A percentile compares a stretch with the other conserved stretches of the same genome.
Evolutionary conservation across 2,329 filamentous ascomycete species (phyloP).

Genomic region (Tolypocladium ophioglossoides): DNA sequence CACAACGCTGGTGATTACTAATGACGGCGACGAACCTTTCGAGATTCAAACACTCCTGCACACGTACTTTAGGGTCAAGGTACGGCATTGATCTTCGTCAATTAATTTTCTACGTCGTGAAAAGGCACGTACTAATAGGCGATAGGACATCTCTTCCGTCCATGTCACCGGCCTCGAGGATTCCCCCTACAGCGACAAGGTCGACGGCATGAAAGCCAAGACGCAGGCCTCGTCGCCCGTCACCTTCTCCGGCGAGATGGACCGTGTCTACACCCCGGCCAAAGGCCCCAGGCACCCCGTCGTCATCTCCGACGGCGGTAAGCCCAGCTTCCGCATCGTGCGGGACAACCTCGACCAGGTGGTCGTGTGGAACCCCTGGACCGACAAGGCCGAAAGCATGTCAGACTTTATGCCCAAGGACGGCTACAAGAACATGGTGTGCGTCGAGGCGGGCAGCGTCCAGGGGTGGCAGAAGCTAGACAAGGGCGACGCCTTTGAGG

Average conservation of each 20-base stretch:
- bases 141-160: slow-evolving; percentile 69
- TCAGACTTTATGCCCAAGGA: slow-evolving; percentile 82
- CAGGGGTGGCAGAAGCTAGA: slow-evolving; percentile 76
- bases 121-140: neutral
- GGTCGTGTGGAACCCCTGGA: slow-evolving; percentile 97
- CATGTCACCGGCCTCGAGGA: slow-evolving; percentile 66
- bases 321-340: slow-evolving; percentile 59
- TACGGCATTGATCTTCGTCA: slow-evolving; percentile 34
- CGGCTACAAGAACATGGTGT: slow-evolving; percentile 88
- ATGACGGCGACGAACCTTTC: slow-evolving; percentile 72
- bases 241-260: slow-evolving; percentile 66
- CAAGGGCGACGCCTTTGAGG: slow-evolving; percentile 58
- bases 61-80: slow-evolving; percentile 75
- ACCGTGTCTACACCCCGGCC: slow-evolving; percentile 74
- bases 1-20: slow-evolving; percentile 78
- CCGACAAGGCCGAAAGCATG: slow-evolving; percentile 71
- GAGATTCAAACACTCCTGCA: slow-evolving; percentile 90
- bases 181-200: slow-evolving; percentile 76
- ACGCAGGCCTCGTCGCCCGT: slow-evolving; percentile 54
- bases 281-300: slow-evolving; percentile 48
- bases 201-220: slow-evolving; percentile 52
- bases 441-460: slow-evolving; percentile 83
- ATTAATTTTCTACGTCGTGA: neutral
- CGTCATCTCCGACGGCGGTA: slow-evolving; percentile 50
- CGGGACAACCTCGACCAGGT: slow-evolving; percentile 80